Percentiles rank a stretch among this genome's conserved stretches.
phyloP scores from a whole-genome alignment of 768 basidiomycete genomes.

The Mycena olivaceomarginata region DNA sequence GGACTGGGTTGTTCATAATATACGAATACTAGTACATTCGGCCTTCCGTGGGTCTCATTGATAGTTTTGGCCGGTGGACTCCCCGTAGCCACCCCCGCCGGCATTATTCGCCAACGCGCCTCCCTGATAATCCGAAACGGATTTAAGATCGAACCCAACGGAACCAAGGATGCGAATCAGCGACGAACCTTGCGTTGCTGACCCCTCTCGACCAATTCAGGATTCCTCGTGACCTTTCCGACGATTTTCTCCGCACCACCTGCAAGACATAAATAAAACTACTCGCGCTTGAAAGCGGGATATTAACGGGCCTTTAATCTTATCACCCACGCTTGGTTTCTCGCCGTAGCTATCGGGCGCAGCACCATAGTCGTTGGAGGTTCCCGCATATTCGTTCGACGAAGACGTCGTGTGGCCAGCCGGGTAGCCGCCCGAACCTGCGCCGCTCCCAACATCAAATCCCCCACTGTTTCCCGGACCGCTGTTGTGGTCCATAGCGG shows the following conservation, averaged over 20 bases:
- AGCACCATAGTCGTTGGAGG: background rate
- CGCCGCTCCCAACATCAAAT: conserved; percentile 13
- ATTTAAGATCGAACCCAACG: background rate
- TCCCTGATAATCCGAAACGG: background rate
- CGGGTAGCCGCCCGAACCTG: background rate
- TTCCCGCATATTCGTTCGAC: background rate
- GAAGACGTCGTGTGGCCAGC: background rate
- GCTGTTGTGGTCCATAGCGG: conserved; percentile 20
- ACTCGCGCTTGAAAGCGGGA: background rate
- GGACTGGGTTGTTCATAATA: too few relatives aligned
- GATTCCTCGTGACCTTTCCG: conserved; percentile 49
- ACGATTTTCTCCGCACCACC: conserved; percentile 50
- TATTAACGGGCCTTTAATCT: conserved; percentile 44
- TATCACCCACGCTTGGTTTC: conserved; percentile 47
- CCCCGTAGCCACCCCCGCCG: too few relatives aligned
- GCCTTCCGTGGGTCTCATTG: too few relatives aligned
- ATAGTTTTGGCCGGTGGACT: too few relatives aligned
- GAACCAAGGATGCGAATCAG: background rate
- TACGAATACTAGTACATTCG: too few relatives aligned
- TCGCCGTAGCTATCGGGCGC: background rate
- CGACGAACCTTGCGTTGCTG: conserved; percentile 42
- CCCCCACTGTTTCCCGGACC: conserved; percentile 20
- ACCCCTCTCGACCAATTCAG: conserved; percentile 46
- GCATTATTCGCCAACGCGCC: background rate
- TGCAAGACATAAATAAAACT: background rate